Evolutionary conservation across 768 basidiomycete species (phyloP).

Genomic region (Pleurotus eryngii): DNA sequence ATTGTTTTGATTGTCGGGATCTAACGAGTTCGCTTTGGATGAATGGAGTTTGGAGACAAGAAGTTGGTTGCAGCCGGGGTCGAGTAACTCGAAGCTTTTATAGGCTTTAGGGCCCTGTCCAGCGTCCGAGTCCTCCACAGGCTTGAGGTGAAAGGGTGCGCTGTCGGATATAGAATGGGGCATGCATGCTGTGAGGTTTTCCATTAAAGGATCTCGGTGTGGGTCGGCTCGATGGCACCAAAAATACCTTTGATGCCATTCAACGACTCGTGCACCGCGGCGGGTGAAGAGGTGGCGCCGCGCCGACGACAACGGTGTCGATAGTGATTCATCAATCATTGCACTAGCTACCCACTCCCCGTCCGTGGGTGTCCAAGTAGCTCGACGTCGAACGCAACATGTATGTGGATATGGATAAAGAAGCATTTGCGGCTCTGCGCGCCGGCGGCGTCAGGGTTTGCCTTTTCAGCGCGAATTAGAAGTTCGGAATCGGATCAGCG

Average conservation of each 20-base stretch:
- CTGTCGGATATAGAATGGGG: slow-evolving; percentile 2
- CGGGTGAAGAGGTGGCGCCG: too few relatives aligned
- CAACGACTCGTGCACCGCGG: neutral
- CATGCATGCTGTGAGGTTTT: neutral
- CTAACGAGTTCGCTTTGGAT: neutral
- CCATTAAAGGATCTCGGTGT: neutral
- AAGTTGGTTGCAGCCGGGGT: neutral
- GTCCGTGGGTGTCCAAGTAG: too few relatives aligned
- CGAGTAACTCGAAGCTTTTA: neutral
- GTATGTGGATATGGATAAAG: too few relatives aligned
- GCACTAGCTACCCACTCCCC: too few relatives aligned
- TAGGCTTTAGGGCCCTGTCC: neutral
- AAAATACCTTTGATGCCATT: neutral
- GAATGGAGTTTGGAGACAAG: neutral
- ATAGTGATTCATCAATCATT: too few relatives aligned
- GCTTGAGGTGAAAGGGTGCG: neutral
- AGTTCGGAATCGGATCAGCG: too few relatives aligned
- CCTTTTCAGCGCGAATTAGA: too few relatives aligned
- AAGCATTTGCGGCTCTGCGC: too few relatives aligned
- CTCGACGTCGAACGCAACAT: too few relatives aligned
- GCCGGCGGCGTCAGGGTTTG: too few relatives aligned
- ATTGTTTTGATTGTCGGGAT: neutral
- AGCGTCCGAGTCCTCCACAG: neutral
- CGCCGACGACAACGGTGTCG: too few relatives aligned
- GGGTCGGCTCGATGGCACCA: neutral